Evolutionary conservation across 2,329 filamentous ascomycete species (phyloP), one percentile per base, ranked within the genome.

Genomic region (Sphaerostilbella broomeana): DNA sequence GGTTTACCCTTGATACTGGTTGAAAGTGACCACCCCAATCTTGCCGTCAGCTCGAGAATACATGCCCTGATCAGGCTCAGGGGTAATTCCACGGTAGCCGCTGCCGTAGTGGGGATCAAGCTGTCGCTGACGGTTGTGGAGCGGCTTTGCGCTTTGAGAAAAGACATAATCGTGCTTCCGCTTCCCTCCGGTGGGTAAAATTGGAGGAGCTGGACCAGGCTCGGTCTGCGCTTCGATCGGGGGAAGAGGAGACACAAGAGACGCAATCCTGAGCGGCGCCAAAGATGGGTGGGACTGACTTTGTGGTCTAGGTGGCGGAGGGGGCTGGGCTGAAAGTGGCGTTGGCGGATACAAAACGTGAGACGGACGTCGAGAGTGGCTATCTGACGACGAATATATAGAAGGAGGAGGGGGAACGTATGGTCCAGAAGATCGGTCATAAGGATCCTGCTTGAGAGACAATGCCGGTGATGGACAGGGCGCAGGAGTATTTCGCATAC

Each of bases 391-490:
- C 8, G 58, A 54, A 47, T 56, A 59, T 7, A 50, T 40, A 1
- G 61, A 60, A 8, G 63, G 58, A 10, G 67, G 62, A 3, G 61
- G 61, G 22, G 70, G 65, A 7, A 55, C 53, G 20, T 59, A 60
- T 13, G 54, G 58, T 35, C 61, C 61, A 5, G 61, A 59, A 1
- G 58, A 54, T 28, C 64, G 59, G 33, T 65, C 57, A 35, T 66
- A 63, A n/a, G 48, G 22, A 13, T 63, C 61, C 6, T 55, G 56
- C 38, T 58, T 61, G 13, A 52, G 49, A 1, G 56, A 48, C 4
- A 52, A 49, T 1, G 48, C 45, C 4, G 61, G 59, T 10, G 62
- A 56, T 12, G 55, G 44, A 22, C 54, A 58, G 2, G 55, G 35
- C 11, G 54, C 52, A n/a, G 60, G 55, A 30, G 55, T 31, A 33